These are phyloP conservation scores for Cladosporium velox DNA, from an alignment of 2,329 filamentous ascomycete species.

Conservation along the genomic window DNA sequence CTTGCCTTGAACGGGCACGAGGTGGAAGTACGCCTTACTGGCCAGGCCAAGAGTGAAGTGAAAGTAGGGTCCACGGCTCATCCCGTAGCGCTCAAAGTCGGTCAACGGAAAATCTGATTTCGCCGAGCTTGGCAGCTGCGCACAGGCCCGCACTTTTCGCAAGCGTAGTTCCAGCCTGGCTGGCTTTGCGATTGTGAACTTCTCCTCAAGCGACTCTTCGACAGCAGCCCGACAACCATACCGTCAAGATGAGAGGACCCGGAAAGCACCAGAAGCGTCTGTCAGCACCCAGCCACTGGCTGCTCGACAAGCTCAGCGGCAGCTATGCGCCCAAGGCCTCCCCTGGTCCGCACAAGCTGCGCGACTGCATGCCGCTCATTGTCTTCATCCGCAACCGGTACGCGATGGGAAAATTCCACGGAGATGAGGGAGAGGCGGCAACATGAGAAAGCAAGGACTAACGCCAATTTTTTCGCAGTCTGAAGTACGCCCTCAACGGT, in stretches of 20 bases:
- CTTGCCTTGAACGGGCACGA: not conserved
- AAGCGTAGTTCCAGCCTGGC: constrained; percentile 13
- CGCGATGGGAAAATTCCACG: constrained; percentile 26
- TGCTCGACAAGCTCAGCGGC: constrained; percentile 98
- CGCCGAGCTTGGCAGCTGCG: constrained; percentile 7
- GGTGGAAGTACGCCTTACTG: not conserved
- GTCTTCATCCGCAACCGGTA: constrained; percentile 87
- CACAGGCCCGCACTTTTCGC: constrained; percentile 18
- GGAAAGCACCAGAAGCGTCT: constrained; percentile 94
- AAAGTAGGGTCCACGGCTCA: constrained; percentile 3
- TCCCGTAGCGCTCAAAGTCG: not conserved
- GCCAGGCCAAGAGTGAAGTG: constrained; percentile 1
- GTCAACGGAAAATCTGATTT: constrained; percentile 2
- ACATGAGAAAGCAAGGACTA: not conserved
- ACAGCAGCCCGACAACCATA: constrained; percentile 33
- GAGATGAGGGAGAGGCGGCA: not conserved
- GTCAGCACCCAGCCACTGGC: constrained; percentile 98
- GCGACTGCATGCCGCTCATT: constrained; percentile 97
- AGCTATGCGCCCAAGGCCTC: constrained; percentile 66
- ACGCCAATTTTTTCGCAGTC: constrained; percentile 58
- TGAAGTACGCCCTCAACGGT: constrained; percentile 99
- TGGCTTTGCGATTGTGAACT: constrained; percentile 17
- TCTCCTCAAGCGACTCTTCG: constrained; percentile 18
- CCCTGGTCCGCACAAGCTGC: constrained; percentile 96
- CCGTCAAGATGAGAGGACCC: constrained; percentile 64